A percentile compares a stretch with the other conserved stretches of the same genome.
Conservation (phyloP, 495 filamentous ascomycete genomes). For the Penicillium bovifimosum region DNA sequence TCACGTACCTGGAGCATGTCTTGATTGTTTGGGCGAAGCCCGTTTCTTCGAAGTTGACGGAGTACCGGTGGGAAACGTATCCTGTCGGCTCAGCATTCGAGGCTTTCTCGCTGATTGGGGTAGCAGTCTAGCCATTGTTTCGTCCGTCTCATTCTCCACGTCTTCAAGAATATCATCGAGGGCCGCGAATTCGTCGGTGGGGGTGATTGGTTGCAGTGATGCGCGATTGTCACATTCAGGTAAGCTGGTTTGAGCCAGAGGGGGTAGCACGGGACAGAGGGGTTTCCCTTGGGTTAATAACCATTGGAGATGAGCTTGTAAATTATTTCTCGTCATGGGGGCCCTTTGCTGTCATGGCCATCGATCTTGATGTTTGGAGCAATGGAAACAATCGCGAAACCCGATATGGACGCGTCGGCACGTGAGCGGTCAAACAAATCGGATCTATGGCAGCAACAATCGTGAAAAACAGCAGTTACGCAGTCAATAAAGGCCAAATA, state of each 20-base stretch:
- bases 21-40: slow-evolving; percentile 10
- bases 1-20: slow-evolving; percentile 20
- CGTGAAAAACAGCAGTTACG: background rate
- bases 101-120: slow-evolving; percentile 49
- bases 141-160: slow-evolving; percentile 25
- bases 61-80: slow-evolving; percentile 10
- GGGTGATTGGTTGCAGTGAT: slow-evolving; percentile 14
- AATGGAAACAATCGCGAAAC: slow-evolving; percentile 17
- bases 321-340: slow-evolving; percentile 51
- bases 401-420: slow-evolving; percentile 24
- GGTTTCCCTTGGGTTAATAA: slow-evolving; percentile 41
- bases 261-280: slow-evolving; percentile 28
- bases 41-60: slow-evolving; percentile 27
- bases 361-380: slow-evolving; percentile 7
- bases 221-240: slow-evolving; percentile 14
- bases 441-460: background rate
- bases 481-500: background rate
- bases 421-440: slow-evolving; percentile 24
- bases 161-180: slow-evolving; percentile 23
- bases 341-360: slow-evolving; percentile 30
- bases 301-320: slow-evolving; percentile 46
- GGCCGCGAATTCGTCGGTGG: slow-evolving; percentile 16
- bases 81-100: slow-evolving; percentile 38
- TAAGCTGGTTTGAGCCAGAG: slow-evolving; percentile 25
- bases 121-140: slow-evolving; percentile 52